A percentile compares a stretch with the other conserved stretches of the same genome.
Conservation (phyloP, 2,329 filamentous ascomycete genomes). For the Colletotrichum karsti region DNA sequence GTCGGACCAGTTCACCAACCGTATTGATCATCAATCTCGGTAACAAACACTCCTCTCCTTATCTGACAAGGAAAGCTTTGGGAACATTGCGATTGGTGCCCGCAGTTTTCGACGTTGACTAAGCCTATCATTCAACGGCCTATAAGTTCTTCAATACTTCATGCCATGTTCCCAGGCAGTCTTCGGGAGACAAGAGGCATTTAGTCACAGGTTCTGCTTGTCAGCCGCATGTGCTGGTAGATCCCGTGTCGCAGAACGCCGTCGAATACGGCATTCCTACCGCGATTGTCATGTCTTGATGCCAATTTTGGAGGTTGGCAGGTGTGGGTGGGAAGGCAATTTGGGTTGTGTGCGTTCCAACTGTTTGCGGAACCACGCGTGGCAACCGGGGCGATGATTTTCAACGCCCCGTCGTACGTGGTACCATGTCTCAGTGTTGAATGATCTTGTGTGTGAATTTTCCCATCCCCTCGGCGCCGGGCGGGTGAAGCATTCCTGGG, state of each 20-base stretch:
- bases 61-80: background rate
- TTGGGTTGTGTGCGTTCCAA: conserved; percentile 5
- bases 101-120: background rate
- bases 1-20: background rate
- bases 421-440: background rate
- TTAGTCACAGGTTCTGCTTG: background rate
- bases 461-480: background rate
- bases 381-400: background rate
- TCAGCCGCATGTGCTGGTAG: conserved; percentile 8
- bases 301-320: background rate
- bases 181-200: background rate
- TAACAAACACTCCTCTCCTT: background rate
- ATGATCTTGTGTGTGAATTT: background rate
- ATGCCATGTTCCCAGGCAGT: background rate
- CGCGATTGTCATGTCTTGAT: background rate
- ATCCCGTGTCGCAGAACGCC: background rate
- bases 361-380: conserved; percentile 12
- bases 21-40: background rate
- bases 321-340: background rate
- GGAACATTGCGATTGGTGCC: conserved; percentile 14
- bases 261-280: conserved; percentile 3
- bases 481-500: background rate
- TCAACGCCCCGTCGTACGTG: background rate
- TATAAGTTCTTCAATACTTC: background rate
- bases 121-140: background rate